A percentile compares a stretch with the other conserved stretches of the same genome.
Evolutionary conservation across 352 stramenopile genomes (phyloP).

Genomic region (Pythium coloratum): DNA sequence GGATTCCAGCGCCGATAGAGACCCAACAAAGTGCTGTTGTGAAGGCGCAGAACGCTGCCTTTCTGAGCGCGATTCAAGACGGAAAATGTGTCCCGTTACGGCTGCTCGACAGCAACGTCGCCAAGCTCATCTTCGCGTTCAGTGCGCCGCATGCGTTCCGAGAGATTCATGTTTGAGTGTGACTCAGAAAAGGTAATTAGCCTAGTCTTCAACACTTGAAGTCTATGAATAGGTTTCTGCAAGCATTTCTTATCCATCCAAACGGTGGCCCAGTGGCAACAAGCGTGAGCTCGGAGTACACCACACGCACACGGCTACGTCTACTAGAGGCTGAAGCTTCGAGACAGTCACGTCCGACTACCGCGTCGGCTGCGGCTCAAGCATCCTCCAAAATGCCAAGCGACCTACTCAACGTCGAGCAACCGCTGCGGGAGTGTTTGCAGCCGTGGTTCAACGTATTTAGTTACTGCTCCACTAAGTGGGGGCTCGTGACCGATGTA

Average conservation of each 20-base stretch:
- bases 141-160: background rate
- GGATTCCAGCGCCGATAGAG: background rate
- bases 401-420: background rate
- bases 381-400: too few relatives aligned
- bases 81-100: background rate
- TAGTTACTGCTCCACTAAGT: background rate
- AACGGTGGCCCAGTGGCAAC: too few relatives aligned
- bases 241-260: too few relatives aligned
- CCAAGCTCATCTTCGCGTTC: background rate
- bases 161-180: background rate
- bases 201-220: too few relatives aligned
- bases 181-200: too few relatives aligned
- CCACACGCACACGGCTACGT: too few relatives aligned
- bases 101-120: background rate
- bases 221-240: too few relatives aligned
- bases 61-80: background rate
- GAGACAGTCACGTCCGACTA: too few relatives aligned
- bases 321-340: too few relatives aligned
- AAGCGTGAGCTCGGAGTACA: too few relatives aligned
- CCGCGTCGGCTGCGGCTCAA: too few relatives aligned
- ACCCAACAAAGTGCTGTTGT: background rate
- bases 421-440: background rate
- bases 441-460: background rate
- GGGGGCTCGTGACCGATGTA: background rate
- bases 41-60: background rate